A percentile compares a stretch with the other conserved stretches of the same genome.
These are phyloP conservation scores for Apiotrichum laibachii DNA, from an alignment of 1,284 basidiomycete genomes.

Conservation along the genomic window DNA sequence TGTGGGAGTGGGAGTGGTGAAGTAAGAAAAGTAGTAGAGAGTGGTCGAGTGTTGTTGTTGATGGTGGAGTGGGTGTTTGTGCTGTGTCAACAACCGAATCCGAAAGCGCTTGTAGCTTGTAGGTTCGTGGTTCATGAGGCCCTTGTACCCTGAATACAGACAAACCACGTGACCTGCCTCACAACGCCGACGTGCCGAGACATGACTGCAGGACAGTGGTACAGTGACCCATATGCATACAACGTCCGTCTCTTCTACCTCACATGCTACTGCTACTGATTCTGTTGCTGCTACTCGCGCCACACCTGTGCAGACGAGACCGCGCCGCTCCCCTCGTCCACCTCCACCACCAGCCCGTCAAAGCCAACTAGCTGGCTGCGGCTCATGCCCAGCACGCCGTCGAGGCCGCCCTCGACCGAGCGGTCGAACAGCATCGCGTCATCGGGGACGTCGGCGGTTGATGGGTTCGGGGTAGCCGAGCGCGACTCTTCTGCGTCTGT, in stretches of 20 bases:
- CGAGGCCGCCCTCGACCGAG: conserved; percentile 67
- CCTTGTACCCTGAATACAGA: too few species aligned
- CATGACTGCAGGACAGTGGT: too few species aligned
- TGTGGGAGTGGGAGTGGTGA: neutral
- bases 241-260: neutral
- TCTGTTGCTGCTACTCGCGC: conserved; percentile 1
- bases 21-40: neutral
- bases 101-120: too few species aligned
- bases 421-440: conserved; percentile 78
- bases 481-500: neutral
- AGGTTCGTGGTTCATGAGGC: too few species aligned
- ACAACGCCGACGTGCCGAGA: too few species aligned
- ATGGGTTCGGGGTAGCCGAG: neutral
- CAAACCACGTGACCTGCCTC: too few species aligned
- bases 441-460: conserved; percentile 8
- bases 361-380: conserved; percentile 63
- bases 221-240: conserved; percentile 4
- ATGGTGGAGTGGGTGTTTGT: too few species aligned
- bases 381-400: conserved; percentile 32
- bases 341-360: conserved; percentile 70
- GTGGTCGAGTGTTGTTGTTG: neutral
- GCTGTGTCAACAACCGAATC: too few species aligned
- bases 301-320: conserved; percentile 43
- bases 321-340: conserved; percentile 70
- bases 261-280: neutral